A percentile compares a stretch with the other conserved stretches of the same genome.
Evolutionary conservation across 805 yeast species (phyloP).

Genomic region (Cyberlindnera mycetangii): DNA sequence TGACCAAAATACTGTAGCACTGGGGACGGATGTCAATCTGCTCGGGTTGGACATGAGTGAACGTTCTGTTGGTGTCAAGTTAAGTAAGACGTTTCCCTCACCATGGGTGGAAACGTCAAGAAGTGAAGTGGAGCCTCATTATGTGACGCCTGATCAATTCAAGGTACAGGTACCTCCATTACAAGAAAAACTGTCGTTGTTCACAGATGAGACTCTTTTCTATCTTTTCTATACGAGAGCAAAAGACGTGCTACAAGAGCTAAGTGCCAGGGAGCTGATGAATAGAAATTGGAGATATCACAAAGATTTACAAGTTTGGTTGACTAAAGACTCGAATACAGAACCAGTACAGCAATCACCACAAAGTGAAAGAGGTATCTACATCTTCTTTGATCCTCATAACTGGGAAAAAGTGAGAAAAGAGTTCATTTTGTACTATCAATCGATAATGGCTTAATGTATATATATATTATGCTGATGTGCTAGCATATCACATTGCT

Average conservation of each 20-base stretch:
- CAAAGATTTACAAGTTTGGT: conserved; percentile 93
- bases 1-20: conserved; percentile 63
- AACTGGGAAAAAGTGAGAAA: conserved; percentile 92
- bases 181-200: conserved; percentile 49
- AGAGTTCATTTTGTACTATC: conserved; percentile 59
- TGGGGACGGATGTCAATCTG: conserved; percentile 71
- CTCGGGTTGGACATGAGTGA: conserved; percentile 59
- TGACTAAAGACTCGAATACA: conserved; percentile 86
- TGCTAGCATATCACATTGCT: too few species aligned
- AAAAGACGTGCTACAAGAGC: conserved; percentile 87
- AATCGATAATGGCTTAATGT: conserved; percentile 49
- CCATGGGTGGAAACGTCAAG: conserved; percentile 96
- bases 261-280: conserved; percentile 87
- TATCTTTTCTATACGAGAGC: conserved; percentile 94
- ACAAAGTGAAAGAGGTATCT: conserved; percentile 89
- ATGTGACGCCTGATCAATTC: conserved; percentile 52
- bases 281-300: conserved; percentile 96
- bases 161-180: conserved; percentile 16
- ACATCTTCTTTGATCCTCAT: conserved; percentile 92
- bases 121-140: conserved; percentile 86
- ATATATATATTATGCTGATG: background rate
- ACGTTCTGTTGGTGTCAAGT: conserved; percentile 33
- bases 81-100: conserved; percentile 70
- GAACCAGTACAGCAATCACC: conserved; percentile 83
- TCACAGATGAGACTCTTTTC: conserved; percentile 89